phyloP scores from a whole-genome alignment of 768 basidiomycete genomes.

The Coprinellus micaceus region DNA sequence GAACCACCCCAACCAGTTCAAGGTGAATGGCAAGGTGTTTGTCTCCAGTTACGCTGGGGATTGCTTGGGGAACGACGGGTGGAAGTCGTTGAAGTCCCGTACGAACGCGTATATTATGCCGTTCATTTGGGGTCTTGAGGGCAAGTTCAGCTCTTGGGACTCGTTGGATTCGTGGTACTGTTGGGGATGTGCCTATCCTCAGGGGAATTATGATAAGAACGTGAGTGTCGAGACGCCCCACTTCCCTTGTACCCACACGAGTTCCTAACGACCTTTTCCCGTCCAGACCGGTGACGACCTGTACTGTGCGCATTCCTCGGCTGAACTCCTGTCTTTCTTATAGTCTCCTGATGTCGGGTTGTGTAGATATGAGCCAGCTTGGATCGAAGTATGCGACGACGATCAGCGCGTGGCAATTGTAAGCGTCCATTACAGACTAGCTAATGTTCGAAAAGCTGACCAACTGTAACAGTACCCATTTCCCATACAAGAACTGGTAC shows the following conservation, averaged over 20 bases:
- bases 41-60: slow-evolving; percentile 62
- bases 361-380: slow-evolving; percentile 40
- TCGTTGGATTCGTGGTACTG: slow-evolving; percentile 48
- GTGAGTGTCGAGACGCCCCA: slow-evolving; percentile 23
- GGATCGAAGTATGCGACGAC: slow-evolving; percentile 42
- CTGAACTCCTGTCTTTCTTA: no score
- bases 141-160: slow-evolving; percentile 44
- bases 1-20: slow-evolving; percentile 52
- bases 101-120: slow-evolving; percentile 48
- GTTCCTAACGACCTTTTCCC: no score
- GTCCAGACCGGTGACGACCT: slow-evolving; percentile 42
- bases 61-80: slow-evolving; percentile 51
- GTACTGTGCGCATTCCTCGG: slow-evolving; percentile 52
- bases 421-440: slow-evolving; percentile 13
- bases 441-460: background rate
- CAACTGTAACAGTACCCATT: no score
- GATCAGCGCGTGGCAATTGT: slow-evolving; percentile 48
- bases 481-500: background rate
- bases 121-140: slow-evolving; percentile 52
- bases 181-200: slow-evolving; percentile 66
- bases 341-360: no score
- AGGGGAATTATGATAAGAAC: slow-evolving; percentile 40
- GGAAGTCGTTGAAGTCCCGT: slow-evolving; percentile 45
- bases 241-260: background rate
- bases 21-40: slow-evolving; percentile 48